Evolutionary conservation across 1,284 basidiomycete species (phyloP), one percentile per base, ranked within the genome.

Genomic region (Puccinia horiana): DNA sequence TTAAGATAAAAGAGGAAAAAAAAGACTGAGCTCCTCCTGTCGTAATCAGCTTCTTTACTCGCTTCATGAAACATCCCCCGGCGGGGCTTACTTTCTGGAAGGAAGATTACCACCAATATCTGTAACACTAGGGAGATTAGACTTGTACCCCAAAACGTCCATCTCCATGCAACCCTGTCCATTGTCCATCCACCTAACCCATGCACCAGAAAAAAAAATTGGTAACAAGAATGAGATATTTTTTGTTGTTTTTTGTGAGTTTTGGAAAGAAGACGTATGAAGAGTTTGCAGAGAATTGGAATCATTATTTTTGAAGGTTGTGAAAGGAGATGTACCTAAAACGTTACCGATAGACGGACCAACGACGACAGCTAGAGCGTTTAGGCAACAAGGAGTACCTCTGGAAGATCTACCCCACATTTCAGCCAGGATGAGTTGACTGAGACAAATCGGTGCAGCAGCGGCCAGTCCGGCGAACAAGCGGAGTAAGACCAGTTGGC

Each of bases 81-180:
- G 40, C 8, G n/a, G 20, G 44, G 42, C 76, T 44, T 44, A 78
- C 76, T 78, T 65, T 78, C 76, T 18, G 76, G 76, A 35, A 78
- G 61, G 37, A 69, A 78, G 37, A 78, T 49, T 23, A 67, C 35
- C 6, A 54, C 61, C 63, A 78, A 37, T 65, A 78, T 65, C 40
- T 65, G 40, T 26, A 52, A 49, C 35, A 20, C 29, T 6, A 63
- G 20, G 23, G 47, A 63, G 44, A 78, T 49, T 9, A 67, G 32
- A 63, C 76, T 78, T 65, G 76, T 78, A 16, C 35, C n/a, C 76
- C 76, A 78, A 52, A 78, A 78, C 5, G 47, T 52, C 47, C 42
- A 65, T 52, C 61, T 78, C 76, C 76, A 78, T 54, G 58, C n/a
- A 5, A 69, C 16, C 26, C 9, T 18, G 20, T 77, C 76, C 20